phyloP scores from a whole-genome alignment of 371 early-diverging fungal genomes.

The Rozella allomycis region DNA sequence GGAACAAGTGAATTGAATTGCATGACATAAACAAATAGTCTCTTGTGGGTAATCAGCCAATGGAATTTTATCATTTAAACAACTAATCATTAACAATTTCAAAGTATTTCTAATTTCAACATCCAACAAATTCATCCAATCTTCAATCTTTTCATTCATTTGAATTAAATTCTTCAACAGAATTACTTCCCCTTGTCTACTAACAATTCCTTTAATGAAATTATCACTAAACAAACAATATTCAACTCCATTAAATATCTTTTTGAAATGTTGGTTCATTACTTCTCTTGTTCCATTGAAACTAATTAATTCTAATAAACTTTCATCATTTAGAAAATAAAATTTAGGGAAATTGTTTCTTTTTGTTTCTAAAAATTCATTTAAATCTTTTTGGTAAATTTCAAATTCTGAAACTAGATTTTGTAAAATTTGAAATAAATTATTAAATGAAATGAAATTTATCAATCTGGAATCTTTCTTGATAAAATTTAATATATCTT shows the following conservation, averaged over 20 bases:
- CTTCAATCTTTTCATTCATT: slow-evolving; percentile 19
- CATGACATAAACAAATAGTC: slow-evolving; percentile 15
- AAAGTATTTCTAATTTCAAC: slow-evolving; percentile 19
- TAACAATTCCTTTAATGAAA: slow-evolving; percentile 16
- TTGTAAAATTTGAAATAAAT: slow-evolving; percentile 8
- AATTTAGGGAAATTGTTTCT: slow-evolving; percentile 22
- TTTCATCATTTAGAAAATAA: slow-evolving; percentile 33
- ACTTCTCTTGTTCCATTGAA: slow-evolving; percentile 22
- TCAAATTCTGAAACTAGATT: slow-evolving; percentile 24
- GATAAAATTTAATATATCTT: slow-evolving; percentile 11
- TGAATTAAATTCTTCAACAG: slow-evolving; percentile 11
- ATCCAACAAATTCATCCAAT: slow-evolving; percentile 19
- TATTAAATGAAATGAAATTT: slow-evolving; percentile 9
- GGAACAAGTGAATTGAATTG: slow-evolving; percentile 18
- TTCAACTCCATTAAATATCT: slow-evolving; percentile 27
- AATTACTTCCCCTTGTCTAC: slow-evolving; percentile 23
- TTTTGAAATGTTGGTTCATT: slow-evolving; percentile 25
- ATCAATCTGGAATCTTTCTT: slow-evolving; percentile 12
- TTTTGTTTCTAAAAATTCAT: slow-evolving; percentile 27
- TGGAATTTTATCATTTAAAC: slow-evolving; percentile 8
- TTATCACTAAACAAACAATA: slow-evolving; percentile 15
- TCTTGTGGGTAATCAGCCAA: slow-evolving; percentile 26
- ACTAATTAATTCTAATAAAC: slow-evolving; percentile 28
- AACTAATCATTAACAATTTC: slow-evolving; percentile 8
- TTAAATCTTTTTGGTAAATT: slow-evolving; percentile 25